These are phyloP conservation scores for Vinca major DNA, from an alignment of 305 asterid genomes.

Conservation along the genomic window DNA sequence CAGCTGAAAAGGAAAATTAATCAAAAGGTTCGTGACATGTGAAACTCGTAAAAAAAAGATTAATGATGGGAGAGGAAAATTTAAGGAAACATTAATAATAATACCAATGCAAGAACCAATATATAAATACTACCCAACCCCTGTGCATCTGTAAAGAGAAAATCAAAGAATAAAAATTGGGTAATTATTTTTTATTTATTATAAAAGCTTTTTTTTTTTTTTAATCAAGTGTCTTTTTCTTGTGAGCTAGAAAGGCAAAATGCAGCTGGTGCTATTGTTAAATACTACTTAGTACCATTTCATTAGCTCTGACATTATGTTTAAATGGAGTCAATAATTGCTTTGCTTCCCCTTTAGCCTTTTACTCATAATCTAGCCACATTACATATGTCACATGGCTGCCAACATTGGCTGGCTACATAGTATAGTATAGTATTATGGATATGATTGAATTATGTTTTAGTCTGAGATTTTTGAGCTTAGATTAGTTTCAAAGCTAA, in stretches of 20 bases:
- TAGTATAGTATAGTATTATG: background rate
- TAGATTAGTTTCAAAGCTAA: too few species aligned
- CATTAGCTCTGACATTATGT: conserved; percentile 8
- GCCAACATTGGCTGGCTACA: conserved; percentile 8
- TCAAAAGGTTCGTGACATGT: conserved; percentile 1
- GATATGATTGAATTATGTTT: too few species aligned
- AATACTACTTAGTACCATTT: background rate
- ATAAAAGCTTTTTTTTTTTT: conserved; percentile 5
- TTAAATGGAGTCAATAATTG: conserved; percentile 19
- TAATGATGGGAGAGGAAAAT: background rate
- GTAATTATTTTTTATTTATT: background rate
- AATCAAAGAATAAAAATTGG: background rate
- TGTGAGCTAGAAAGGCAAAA: conserved; percentile 3
- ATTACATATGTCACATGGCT: conserved; percentile 15
- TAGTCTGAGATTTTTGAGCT: too few species aligned
- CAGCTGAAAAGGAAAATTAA: background rate
- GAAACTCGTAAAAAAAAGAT: background rate
- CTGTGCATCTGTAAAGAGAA: conserved; percentile 11
- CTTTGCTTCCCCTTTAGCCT: conserved; percentile 7
- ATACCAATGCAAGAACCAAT: background rate
- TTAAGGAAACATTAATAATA: conserved; percentile 7
- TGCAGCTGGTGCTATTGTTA: conserved; percentile 16
- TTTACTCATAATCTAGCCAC: conserved; percentile 20
- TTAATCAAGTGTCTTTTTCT: background rate
- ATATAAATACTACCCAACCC: too few species aligned